Conservation (phyloP, 2,329 filamentous ascomycete genomes). For the Cercospora brassicicola region DNA sequence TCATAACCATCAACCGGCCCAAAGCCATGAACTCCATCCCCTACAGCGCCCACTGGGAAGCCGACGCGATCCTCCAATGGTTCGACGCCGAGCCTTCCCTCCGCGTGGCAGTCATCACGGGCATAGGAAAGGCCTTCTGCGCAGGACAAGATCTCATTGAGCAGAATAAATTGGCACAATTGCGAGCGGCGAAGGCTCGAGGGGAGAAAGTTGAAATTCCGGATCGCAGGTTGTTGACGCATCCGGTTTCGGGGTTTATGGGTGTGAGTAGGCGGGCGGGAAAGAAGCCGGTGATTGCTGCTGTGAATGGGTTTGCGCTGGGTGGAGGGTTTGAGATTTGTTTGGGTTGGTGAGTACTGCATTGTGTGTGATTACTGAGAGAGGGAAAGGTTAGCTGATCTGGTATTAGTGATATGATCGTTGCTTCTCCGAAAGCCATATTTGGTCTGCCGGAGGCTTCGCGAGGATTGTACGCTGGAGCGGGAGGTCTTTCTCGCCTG, state of each 20-base stretch:
- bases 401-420: constrained; percentile 48
- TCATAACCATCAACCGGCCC: constrained; percentile 56
- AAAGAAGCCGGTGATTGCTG: constrained; percentile 62
- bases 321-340: constrained; percentile 61
- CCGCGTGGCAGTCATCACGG: constrained; percentile 48
- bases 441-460: constrained; percentile 58
- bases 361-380: neutral
- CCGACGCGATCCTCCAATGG: constrained; percentile 54
- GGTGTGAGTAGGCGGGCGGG: constrained; percentile 58
- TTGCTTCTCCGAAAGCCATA: constrained; percentile 53
- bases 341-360: constrained; percentile 46
- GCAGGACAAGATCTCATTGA: constrained; percentile 59
- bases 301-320: constrained; percentile 59
- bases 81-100: constrained; percentile 47
- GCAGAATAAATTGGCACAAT: constrained; percentile 35
- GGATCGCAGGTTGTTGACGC: constrained; percentile 26
- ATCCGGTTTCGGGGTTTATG: constrained; percentile 50
- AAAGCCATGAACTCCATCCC: constrained; percentile 51
- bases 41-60: constrained; percentile 50
- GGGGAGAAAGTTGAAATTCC: constrained; percentile 30
- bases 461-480: constrained; percentile 56
- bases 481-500: constrained; percentile 54
- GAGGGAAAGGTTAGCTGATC: constrained; percentile 1
- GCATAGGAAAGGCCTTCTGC: constrained; percentile 57
- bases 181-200: constrained; percentile 25